Base-by-base conservation (phyloP, 2,329 filamentous ascomycete species). In the Phaeosphaeriaceae sp. region DNA sequence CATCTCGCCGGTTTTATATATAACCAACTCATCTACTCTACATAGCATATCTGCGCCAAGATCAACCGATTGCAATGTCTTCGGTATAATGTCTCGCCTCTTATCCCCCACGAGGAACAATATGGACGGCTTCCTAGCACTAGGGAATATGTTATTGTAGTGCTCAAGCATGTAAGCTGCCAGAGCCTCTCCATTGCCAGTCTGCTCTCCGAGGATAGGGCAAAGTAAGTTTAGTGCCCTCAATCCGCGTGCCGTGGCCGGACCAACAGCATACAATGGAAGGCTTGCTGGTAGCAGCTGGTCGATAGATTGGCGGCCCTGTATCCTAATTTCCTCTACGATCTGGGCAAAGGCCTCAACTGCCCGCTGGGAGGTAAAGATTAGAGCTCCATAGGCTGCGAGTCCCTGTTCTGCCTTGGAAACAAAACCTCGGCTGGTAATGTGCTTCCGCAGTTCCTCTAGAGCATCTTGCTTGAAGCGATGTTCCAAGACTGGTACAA, bases 61-160 rank as follows among this genome's bases (percentile, higher is more conserved):
- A 0, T 68, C 61, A 0, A 77, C 67, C 32, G 83, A 81, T 79
- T 86, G 89, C 30, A 97, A 77, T 1, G 84, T 90, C 61, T 83
- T 89, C 1, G 94, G 92, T 56, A 99, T 96, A 58, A 96, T 85
- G 70, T 97, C 94, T 36, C 94, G 80, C 46, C 92, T 83, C 68
- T 92, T 89, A 69, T 97, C 93, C 16, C 94, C 94, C 0, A 96
- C 92, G 12, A 95, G 82, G 71, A 97, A 99, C 1, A 97, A 76
- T 4, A 97, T 72, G 0, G 88, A 82, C 0, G 81, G 85, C 61
- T 85, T 84, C 12, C 46, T 39, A 6, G 63, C 44, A 49, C 59
- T 60, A 23, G 63, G 65, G 45, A 72, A 64, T 9, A 79, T 53
- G 6, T 50, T 49, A 45, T 81, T 83, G 67, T 96, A 96, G 68